Base-by-base conservation (phyloP, 805 yeast genomes). In the Blastobotrys robertii region DNA sequence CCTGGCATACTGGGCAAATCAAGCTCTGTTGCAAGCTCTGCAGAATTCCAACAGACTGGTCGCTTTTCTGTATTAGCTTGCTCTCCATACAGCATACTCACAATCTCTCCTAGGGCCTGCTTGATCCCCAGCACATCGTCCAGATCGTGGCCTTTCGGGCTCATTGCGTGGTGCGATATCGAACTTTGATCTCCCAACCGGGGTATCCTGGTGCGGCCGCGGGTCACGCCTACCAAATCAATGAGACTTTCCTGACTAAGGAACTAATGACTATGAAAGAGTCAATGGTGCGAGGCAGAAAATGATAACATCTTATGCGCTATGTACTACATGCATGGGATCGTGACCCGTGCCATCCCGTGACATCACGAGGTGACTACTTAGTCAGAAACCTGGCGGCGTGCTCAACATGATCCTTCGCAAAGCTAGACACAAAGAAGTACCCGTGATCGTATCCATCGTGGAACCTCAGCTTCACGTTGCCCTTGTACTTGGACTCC, bases 381-480 rank as follows among this genome's bases (percentile, higher is more conserved):
- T n/a, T n/a, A n/a, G n/a, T n/a, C n/a, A 76, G 65, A 45, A 75
- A 70, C 60, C 81, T 79, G 8, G 94, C 94, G 56, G 92, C 97
- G 61, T 81, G 90, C 47, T 73, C 76, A 31, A 95, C 84, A 61
- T 92, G 97, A 30, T 78, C 84, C 44, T 74, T 81, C 9, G 81
- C 81, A 62, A 87, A 88, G 0, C 84, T 64, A 41, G 88, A 73
- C 44, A 90, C 73, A 60, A 87, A 90, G 63, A 74, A 92, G 68
- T 88, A 90, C 39, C 88, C 81, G 59, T 90, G 98, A 57, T 92
- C 97, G 57, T 78, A 90, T 3, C 88, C 95, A 1, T 83, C 87
- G 13, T 75, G 94, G 30, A 76, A 54, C 25, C 76, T 65, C 39
- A 83, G 61, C 28, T 74, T 67, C 45, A 90, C 70, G 43, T 74